A percentile compares a stretch with the other conserved stretches of the same genome.
Conservation (phyloP, 2,329 filamentous ascomycete genomes). For the Lecanoromycetidae sp. region DNA sequence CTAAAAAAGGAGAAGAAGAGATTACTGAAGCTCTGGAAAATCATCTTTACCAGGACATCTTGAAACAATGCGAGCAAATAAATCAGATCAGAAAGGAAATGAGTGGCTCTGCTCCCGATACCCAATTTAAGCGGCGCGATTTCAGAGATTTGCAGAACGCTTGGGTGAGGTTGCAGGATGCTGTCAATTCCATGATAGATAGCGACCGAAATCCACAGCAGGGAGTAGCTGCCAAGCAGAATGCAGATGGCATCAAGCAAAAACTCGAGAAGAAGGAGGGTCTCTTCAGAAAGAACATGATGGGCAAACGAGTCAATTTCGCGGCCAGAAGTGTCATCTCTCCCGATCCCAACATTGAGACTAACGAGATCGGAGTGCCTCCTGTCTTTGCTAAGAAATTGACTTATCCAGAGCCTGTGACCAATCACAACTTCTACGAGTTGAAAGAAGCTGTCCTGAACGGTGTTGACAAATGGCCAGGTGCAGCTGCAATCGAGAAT, state of each 20-base stretch:
- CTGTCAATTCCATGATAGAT: slow-evolving; percentile 87
- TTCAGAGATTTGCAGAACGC: slow-evolving; percentile 69
- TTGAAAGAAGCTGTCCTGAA: slow-evolving; percentile 95
- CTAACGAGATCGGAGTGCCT: slow-evolving; percentile 95
- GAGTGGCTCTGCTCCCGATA: slow-evolving; percentile 33
- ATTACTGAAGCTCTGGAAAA: slow-evolving; percentile 87
- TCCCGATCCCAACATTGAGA: slow-evolving; percentile 96
- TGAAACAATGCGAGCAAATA: slow-evolving; percentile 62
- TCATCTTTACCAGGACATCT: slow-evolving; percentile 69
- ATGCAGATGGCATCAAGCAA: slow-evolving; percentile 94
- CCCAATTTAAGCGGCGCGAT: slow-evolving; percentile 42
- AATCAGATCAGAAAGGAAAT: slow-evolving; percentile 63
- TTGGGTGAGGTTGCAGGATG: slow-evolving; percentile 74
- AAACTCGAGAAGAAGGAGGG: slow-evolving; percentile 98
- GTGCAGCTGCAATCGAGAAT: slow-evolving; percentile 87
- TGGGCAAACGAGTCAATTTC: slow-evolving; percentile 99
- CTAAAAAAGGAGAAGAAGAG: slow-evolving; percentile 64
- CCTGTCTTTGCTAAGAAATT: slow-evolving; percentile 95
- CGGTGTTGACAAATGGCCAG: slow-evolving; percentile 84
- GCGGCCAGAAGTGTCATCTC: slow-evolving; percentile 96
- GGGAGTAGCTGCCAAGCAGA: slow-evolving; percentile 62
- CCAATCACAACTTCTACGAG: slow-evolving; percentile 91
- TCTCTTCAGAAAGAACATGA: slow-evolving; percentile 98
- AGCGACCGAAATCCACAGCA: slow-evolving; percentile 72
- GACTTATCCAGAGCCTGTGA: slow-evolving; percentile 94